Evolutionary conservation across 2,329 filamentous ascomycete genomes (phyloP).

Genomic region (Cordyceps fumosorosea): DNA sequence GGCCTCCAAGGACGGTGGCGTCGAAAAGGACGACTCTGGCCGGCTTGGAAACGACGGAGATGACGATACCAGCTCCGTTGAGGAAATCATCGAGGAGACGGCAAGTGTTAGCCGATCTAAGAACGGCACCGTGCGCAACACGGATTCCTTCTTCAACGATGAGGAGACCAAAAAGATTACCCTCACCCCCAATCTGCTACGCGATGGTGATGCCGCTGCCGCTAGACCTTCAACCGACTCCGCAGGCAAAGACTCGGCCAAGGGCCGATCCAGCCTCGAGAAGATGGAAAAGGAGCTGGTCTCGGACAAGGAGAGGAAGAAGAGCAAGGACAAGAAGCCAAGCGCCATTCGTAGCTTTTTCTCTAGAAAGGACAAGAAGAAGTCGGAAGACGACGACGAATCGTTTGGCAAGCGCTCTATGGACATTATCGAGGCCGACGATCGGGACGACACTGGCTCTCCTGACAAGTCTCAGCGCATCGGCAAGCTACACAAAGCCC

Average conservation of each 20-base stretch:
- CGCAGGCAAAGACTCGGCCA: slow-evolving; percentile 37
- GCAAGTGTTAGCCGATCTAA: slow-evolving; percentile 58
- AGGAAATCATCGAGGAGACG: slow-evolving; percentile 52
- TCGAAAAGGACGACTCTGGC: slow-evolving; percentile 6
- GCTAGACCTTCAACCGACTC: slow-evolving; percentile 46
- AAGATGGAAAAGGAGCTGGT: slow-evolving; percentile 51
- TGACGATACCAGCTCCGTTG: slow-evolving; percentile 50
- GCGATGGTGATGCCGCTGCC: slow-evolving; percentile 61
- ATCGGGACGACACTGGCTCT: slow-evolving; percentile 39
- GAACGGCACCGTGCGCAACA: slow-evolving; percentile 83
- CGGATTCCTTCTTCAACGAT: slow-evolving; percentile 96
- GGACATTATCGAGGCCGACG: slow-evolving; percentile 45
- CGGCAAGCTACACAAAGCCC: slow-evolving; percentile 66
- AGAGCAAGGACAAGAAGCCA: slow-evolving; percentile 59
- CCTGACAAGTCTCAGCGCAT: slow-evolving; percentile 51
- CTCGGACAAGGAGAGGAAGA: slow-evolving; percentile 66
- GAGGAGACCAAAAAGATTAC: slow-evolving; percentile 97
- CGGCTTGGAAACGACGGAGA: background rate
- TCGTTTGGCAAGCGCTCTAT: slow-evolving; percentile 56
- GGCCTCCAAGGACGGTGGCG: background rate
- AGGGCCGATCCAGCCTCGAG: slow-evolving; percentile 64
- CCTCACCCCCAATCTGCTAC: slow-evolving; percentile 82
- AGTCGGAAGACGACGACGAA: slow-evolving; percentile 52
- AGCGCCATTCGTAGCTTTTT: slow-evolving; percentile 55
- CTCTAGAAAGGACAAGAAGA: slow-evolving; percentile 56